Conservation (phyloP, 2,329 filamentous ascomycete species). For the Epichloe bromicola region DNA sequence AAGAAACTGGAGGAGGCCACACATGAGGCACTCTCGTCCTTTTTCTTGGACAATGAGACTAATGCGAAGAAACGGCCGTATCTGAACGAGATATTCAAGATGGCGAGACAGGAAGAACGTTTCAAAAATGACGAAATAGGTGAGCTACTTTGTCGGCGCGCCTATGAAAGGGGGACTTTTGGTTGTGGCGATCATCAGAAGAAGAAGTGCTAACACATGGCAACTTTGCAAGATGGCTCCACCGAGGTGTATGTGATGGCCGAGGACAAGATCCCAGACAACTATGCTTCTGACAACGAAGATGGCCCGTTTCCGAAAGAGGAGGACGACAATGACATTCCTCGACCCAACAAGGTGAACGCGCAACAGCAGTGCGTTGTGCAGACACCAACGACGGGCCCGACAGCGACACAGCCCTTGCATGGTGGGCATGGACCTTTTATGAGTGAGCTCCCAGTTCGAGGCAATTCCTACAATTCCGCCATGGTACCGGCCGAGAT, state of each 20-base stretch:
- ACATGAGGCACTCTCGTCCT: constrained; percentile 42
- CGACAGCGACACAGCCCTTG: constrained; percentile 20
- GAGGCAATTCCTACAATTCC: constrained; percentile 26
- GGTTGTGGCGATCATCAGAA: neutral
- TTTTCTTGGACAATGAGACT: constrained; percentile 43
- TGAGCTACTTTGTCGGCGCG: constrained; percentile 17
- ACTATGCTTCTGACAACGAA: constrained; percentile 35
- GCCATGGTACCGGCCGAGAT: constrained; percentile 31
- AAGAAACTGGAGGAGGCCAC: constrained; percentile 46
- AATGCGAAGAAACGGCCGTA: constrained; percentile 43
- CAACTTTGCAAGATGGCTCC: constrained; percentile 28
- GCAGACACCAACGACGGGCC: constrained; percentile 21
- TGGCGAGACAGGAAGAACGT: constrained; percentile 43
- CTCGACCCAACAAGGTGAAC: constrained; percentile 22
- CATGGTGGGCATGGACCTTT: constrained; percentile 23
- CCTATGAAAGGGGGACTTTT: neutral
- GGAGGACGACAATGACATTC: constrained; percentile 28
- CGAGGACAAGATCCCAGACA: constrained; percentile 37
- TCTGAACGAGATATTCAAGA: constrained; percentile 48
- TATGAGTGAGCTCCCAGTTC: constrained; percentile 31
- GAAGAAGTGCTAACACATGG: constrained; percentile 3
- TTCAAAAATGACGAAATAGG: constrained; percentile 45
- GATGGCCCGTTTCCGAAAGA: constrained; percentile 25
- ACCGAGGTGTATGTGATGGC: constrained; percentile 37
- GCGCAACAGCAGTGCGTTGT: constrained; percentile 21